Conservation (phyloP, 225 moss, liverwort and hornwort species). For the Pleurozium schreberi region DNA sequence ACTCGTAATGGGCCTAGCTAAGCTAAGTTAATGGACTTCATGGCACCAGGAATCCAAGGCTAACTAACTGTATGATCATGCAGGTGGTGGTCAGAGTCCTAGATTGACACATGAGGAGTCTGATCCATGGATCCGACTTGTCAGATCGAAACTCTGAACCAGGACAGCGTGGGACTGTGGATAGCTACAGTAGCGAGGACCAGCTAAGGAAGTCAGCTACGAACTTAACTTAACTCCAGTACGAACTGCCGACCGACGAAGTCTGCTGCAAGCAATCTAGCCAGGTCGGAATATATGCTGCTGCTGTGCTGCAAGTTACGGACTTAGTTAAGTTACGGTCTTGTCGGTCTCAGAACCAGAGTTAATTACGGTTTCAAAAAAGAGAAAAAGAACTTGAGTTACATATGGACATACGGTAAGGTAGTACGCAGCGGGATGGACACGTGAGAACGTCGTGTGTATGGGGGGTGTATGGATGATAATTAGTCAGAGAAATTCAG, state of each 20-base stretch:
- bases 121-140: neutral
- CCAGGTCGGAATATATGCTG: neutral
- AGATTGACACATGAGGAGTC: neutral
- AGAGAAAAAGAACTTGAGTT: neutral
- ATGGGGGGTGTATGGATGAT: neutral
- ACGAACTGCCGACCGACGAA: neutral
- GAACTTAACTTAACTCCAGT: neutral
- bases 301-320: neutral
- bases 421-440: neutral
- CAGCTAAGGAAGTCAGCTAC: neutral
- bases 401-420: no score
- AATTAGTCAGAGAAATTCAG: neutral
- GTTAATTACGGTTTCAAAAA: no score
- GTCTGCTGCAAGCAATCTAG: neutral
- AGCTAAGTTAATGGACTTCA: neutral
- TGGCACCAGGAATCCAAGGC: neutral
- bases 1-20: neutral
- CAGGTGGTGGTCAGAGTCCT: neutral
- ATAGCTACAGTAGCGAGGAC: neutral
- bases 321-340: no score
- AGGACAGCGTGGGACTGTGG: neutral
- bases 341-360: neutral
- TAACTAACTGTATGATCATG: neutral
- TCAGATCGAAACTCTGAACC: neutral
- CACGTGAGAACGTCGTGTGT: neutral